Base-by-base conservation (phyloP, 176 grass and related monocot species). In the Oryza officinalis region DNA sequence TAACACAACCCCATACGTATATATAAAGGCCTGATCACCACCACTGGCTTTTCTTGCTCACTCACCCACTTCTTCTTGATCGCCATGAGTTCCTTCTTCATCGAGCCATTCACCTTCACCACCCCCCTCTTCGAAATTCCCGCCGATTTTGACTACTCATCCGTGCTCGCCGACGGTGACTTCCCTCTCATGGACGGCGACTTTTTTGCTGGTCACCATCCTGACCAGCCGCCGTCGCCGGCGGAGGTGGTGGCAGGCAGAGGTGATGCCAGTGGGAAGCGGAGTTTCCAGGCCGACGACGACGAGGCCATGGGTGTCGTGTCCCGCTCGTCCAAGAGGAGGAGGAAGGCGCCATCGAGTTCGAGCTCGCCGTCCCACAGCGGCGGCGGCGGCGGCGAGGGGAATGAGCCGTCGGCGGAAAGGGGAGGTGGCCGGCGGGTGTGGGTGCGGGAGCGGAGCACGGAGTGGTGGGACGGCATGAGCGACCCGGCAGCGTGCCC, bases 401-500 rank as follows among this genome's bases (percentile, higher is more conserved):
- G 17, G 30, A 35, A 33, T 18, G 43, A 38, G 22, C 5, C 30
- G 0, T 18, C 6, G 6, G 46, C 43, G 20, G 77, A 61, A 1
- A 63, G 30, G 18, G 41, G 73, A 22, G 57, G 83, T n/a, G 78
- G 80, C 0, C 81, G 89, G 13, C 78, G 89, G 26, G 78, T 94
- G 59, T 97, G 94, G 94, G 89, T 91, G 49, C 84, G 80, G 47
- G 71, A 84, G 47, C 80, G 94, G 66, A 87, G 86, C 68, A 73
- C 76, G 5, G 89, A 94, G 49, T 97, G 94, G 94, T 97, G 94
- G 94, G 87, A 97, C 89, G 65, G 25, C 57, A 84, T 85, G 71
- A 86, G 72, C 76, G 26, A 50, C 32, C 75, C 87, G 11, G 71
- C 88, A 6, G 71, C 88, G 4, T 74, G 92, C 79, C 84, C 91